phyloP scores from a whole-genome alignment of 345 rosid species.

The rapeseed (Brassica napus) region Da-Ae NC_063445.1:41135001-41135500 shows the following conservation, averaged over 20 bases:
- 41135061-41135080: conserved; percentile 96
- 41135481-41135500: no score
- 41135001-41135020: conserved; percentile 77
- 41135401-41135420: conserved; percentile 77
- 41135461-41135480: no score
- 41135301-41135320: conserved; percentile 90
- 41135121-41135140: conserved; percentile 42
- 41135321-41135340: conserved; percentile 75
- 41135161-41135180: not conserved
- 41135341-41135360: not conserved
- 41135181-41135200: conserved; percentile 60
- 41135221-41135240: conserved; percentile 83
- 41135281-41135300: conserved; percentile 36
- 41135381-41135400: conserved; percentile 23
- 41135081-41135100: conserved; percentile 90
- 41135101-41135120: conserved; percentile 99
- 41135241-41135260: conserved; percentile 49
- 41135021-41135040: conserved; percentile 90
- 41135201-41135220: conserved; percentile 78
- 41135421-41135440: conserved; percentile 55
- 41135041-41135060: conserved; percentile 94
- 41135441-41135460: no score
- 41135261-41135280: not conserved
- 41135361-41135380: conserved; percentile 6
- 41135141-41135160: conserved; percentile 14